Evolutionary conservation across 768 basidiomycete genomes (phyloP).

Genomic region (Boletus reticulatus): DNA sequence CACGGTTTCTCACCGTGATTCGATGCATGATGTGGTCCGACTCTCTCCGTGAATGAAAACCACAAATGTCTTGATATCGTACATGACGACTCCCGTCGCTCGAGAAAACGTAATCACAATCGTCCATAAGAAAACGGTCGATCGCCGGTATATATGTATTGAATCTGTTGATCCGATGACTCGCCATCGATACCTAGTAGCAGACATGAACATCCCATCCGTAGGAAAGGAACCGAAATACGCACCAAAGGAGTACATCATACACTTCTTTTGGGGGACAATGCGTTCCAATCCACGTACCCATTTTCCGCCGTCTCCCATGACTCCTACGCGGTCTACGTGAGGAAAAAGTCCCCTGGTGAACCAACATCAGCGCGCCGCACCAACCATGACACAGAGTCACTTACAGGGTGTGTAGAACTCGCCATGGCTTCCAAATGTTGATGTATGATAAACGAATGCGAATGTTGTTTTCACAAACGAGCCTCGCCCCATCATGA

Average conservation of each 20-base stretch:
- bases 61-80: too few relatives aligned
- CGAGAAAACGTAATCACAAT: too few relatives aligned
- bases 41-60: too few relatives aligned
- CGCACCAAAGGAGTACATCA: conserved; percentile 50
- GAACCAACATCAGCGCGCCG: conserved; percentile 8
- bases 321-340: conserved; percentile 43
- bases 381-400: not conserved
- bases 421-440: too few relatives aligned
- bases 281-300: conserved; percentile 48
- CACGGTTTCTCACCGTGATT: too few relatives aligned
- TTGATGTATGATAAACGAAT: too few relatives aligned
- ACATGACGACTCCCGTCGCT: too few relatives aligned
- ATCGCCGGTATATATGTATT: too few relatives aligned
- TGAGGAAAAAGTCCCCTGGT: conserved; percentile 57
- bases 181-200: conserved; percentile 44
- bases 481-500: too few relatives aligned
- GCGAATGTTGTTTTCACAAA: too few relatives aligned
- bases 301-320: conserved; percentile 54
- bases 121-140: too few relatives aligned
- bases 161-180: conserved; percentile 13
- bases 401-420: conserved; percentile 31
- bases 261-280: conserved; percentile 43
- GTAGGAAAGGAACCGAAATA: not conserved
- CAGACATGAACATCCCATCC: not conserved
- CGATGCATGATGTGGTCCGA: too few relatives aligned